Evolutionary conservation across 257 asterid genomes (phyloP).

Genomic region (Capsicum baccatum): DNA sequence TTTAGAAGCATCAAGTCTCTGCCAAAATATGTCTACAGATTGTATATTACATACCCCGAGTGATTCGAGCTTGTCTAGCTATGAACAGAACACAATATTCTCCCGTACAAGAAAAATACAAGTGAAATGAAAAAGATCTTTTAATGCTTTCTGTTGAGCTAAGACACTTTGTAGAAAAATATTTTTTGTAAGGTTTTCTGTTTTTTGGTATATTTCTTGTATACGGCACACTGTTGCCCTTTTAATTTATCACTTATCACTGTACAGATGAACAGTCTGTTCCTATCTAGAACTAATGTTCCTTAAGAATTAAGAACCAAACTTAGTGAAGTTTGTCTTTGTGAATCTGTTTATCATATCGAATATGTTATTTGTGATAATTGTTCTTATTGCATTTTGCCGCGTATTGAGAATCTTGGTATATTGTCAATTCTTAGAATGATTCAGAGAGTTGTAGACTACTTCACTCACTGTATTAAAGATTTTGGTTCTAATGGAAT

Average conservation of each 20-base stretch:
- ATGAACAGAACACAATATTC: not conserved
- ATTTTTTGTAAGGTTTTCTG: not conserved
- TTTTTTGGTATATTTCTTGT: slow-evolving; percentile 13
- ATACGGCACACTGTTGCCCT: not conserved
- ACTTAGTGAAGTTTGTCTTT: not conserved
- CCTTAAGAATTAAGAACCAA: not conserved
- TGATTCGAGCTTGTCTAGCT: slow-evolving; percentile 5
- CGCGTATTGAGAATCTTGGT: not conserved
- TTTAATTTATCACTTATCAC: not conserved
- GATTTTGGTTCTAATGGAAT: slow-evolving; percentile 9
- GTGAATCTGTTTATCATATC: not conserved
- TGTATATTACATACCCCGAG: slow-evolving; percentile 1
- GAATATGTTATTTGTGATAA: slow-evolving; percentile 2
- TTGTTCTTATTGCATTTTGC: slow-evolving; percentile 3
- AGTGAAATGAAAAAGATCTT: slow-evolving; percentile 5
- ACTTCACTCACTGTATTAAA: not conserved
- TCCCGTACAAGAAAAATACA: not conserved
- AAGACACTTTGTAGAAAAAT: not conserved
- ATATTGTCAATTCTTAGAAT: not conserved
- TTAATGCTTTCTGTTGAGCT: slow-evolving; percentile 9
- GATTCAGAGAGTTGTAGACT: slow-evolving; percentile 5
- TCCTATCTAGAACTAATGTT: not conserved
- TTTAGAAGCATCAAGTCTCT: not conserved
- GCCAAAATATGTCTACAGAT: not conserved
- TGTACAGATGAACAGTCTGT: not conserved